Base-by-base conservation (phyloP, 1,284 basidiomycete species). In the Cutaneotrichosporon daszewskae region DNA sequence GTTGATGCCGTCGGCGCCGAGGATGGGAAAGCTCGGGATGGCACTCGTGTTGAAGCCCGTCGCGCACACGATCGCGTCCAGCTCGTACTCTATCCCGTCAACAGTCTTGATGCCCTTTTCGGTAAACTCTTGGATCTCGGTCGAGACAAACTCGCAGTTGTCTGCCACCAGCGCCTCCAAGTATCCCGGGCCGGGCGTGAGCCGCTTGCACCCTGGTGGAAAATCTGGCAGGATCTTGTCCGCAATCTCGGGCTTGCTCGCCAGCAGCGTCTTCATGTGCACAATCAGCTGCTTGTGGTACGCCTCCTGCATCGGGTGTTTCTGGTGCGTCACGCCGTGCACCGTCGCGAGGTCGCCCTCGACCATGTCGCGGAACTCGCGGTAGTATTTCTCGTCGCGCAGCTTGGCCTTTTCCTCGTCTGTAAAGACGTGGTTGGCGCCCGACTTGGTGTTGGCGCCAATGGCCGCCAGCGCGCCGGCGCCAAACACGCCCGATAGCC, bases 41-140 rank as follows among this genome's bases (percentile, higher is more conserved):
- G 41, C 55, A 16, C 44, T 45, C 7, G 57, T 60, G 54, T 65
- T 57, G 47, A 62, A 68, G n/a, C 51, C 65, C 3, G 60, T 62
- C 5, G 60, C 60, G 44, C 60, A 62, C 32, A 60, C 50, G 35
- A 62, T 53, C 17, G 57, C 51, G 48, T 62, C 60, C 16, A 62
- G 47, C 40, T 59, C 52, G 20, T 42, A 49, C 40, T 62, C 55
- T 14, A 48, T 41, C 2, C 47, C 46, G 6, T 45, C 32, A 27
- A 43, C 37, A 19, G 56, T 54, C 13, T 50, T 41, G 32, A 62
- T 45, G 3, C 60, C 60, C 26, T 45, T 53, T 40, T 54, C 53
- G 3, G 58, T 60, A 16, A 62, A 51, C 20, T 42, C 35, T 25
- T 43, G 43, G 38, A 62, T 46, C 41, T 53, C 53, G 6, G 49